Evolutionary conservation across 1,284 basidiomycete genomes (phyloP).

Genomic region (Chondrostereum purpureum): DNA sequence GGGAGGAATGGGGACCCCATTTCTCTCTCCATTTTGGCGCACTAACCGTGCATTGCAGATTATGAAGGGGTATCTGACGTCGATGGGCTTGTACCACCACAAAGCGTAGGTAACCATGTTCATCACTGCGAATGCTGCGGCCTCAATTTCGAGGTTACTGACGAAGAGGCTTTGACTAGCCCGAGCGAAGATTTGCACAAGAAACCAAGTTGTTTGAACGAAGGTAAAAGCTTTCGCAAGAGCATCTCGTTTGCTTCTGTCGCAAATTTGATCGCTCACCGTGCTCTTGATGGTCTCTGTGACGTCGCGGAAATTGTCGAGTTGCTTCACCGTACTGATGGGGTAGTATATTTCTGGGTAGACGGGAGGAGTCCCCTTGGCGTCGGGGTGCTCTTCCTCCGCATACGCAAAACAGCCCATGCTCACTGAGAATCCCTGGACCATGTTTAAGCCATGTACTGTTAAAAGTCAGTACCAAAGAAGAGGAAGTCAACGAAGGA

Average conservation of each 20-base stretch:
- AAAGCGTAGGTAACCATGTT: background rate
- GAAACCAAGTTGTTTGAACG: background rate
- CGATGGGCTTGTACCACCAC: background rate
- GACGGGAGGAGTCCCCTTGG: no score
- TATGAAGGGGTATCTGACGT: background rate
- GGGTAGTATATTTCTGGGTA: no score
- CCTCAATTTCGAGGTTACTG: background rate
- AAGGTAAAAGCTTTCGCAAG: background rate
- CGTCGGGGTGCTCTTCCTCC: background rate
- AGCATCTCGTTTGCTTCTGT: background rate
- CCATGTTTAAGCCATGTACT: no score
- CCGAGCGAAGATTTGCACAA: background rate
- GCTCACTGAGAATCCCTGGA: background rate
- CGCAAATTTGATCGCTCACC: background rate
- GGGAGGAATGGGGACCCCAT: background rate
- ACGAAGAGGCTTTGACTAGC: background rate
- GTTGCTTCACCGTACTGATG: background rate
- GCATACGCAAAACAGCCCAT: background rate
- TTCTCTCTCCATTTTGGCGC: no score
- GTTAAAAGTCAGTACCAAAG: no score
- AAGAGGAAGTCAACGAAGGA: no score
- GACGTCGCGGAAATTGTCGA: background rate
- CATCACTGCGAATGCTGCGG: background rate
- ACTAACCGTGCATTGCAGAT: background rate
- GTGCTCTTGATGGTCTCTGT: background rate